phyloP scores from a whole-genome alignment of 2,329 filamentous ascomycete species.

The Alternaria atra region DNA sequence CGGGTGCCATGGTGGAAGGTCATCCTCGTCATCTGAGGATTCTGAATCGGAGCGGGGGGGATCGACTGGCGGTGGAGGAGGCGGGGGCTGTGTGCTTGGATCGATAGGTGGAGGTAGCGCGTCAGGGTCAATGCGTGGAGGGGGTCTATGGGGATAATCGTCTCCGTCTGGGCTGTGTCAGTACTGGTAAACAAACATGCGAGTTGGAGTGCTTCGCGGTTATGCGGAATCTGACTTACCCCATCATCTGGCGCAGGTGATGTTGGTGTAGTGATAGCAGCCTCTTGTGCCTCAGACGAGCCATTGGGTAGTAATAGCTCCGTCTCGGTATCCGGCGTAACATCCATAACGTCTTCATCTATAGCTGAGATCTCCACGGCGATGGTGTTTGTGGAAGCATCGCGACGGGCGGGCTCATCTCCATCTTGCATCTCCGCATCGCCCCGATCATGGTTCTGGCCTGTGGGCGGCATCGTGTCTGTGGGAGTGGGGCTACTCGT shows the following conservation, averaged over 20 bases:
- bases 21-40: slow-evolving; percentile 51
- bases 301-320: slow-evolving; percentile 34
- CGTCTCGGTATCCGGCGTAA: slow-evolving; percentile 44
- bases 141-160: slow-evolving; percentile 31
- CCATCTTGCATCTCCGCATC: slow-evolving; percentile 48
- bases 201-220: background rate
- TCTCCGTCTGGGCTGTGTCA: slow-evolving; percentile 19
- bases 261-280: slow-evolving; percentile 22
- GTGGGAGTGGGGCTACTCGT: slow-evolving; percentile 48
- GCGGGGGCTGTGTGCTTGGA: slow-evolving; percentile 36
- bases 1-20: slow-evolving; percentile 58
- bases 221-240: slow-evolving; percentile 20
- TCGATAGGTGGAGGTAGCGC: slow-evolving; percentile 24
- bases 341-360: slow-evolving; percentile 53
- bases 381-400: slow-evolving; percentile 26
- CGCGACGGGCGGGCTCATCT: slow-evolving; percentile 21
- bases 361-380: slow-evolving; percentile 42
- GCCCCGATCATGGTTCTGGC: slow-evolving; percentile 50
- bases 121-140: slow-evolving; percentile 32
- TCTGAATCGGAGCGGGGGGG: slow-evolving; percentile 43
- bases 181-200: background rate
- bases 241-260: slow-evolving; percentile 25
- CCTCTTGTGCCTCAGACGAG: slow-evolving; percentile 24
- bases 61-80: slow-evolving; percentile 46
- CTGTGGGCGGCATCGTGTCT: slow-evolving; percentile 41